Evolutionary conservation across 2,329 filamentous ascomycete genomes (phyloP), one percentile per base, ranked within the genome.

Genomic region (Zopfia rhizophila): DNA sequence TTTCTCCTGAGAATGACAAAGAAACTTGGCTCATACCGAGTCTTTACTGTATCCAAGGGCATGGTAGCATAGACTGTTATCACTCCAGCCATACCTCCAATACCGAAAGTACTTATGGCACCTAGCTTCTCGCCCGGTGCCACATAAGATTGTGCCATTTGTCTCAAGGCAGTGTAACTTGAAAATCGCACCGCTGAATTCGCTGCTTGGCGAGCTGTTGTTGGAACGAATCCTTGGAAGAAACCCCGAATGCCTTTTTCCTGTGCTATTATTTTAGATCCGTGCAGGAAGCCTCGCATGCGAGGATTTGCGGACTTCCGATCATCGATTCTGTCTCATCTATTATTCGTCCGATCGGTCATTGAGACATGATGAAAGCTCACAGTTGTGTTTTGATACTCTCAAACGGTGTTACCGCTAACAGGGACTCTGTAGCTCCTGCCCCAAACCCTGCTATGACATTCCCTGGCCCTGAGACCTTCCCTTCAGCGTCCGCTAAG

Each of bases 351-450:
- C 24, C n/a, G 29, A 40, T 14, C 22, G 16, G 27, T 14, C 21
- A 16, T 19, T 4, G 17, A 33, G 21, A 27, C 17, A 19, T 24
- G 24, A 32, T 39, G 55, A 12, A 55, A 33, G 21, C 61, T 48
- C 37, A 72, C 82, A 99, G 78, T 60, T 95, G 95, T 38, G 94
- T 99, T 80, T 99, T 99, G 75, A 99, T 97, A 65, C 90, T 95
- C 76, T 99, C 94, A 48, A 95, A 97, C 0, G 94, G 94, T 23
- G 94, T 99, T 23, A 99, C 94, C 8, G 94, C 94, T 3, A 99
- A 77, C 38, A 97, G 76, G 3, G 90, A 95, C 77, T 99, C 94
- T 3, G 93, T 97, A 38, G 96, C 89, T 45, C 94, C 94, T 7
- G 94, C 94, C 48, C 93, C 90, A 66, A 99, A 96, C 3, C 94